These are phyloP conservation scores for Phytophthora kernoviae DNA, from an alignment of 352 stramenopile genomes.

Conservation along the genomic window DNA sequence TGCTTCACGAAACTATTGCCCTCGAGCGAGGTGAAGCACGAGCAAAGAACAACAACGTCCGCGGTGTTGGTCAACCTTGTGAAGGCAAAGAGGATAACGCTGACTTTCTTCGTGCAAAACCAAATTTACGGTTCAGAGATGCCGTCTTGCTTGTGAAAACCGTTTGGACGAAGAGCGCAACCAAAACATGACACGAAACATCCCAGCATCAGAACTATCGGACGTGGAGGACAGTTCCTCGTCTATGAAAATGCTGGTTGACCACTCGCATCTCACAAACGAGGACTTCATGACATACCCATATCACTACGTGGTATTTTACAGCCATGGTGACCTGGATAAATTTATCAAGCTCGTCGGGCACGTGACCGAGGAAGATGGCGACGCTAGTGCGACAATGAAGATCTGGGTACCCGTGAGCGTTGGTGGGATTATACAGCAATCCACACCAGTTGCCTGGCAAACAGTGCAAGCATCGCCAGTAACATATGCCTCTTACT, in stretches of 20 bases:
- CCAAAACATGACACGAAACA: not conserved
- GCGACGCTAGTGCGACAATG: slow-evolving; percentile 1
- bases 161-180: not conserved
- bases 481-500: slow-evolving; percentile 6
- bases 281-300: not conserved
- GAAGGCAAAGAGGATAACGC: not conserved
- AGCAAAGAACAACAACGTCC: no score
- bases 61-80: not conserved
- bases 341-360: not conserved
- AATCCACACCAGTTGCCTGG: not conserved
- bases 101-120: not conserved
- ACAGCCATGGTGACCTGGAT: slow-evolving; percentile 5
- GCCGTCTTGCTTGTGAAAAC: not conserved
- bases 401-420: not conserved
- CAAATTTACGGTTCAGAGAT: not conserved
- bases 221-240: no score
- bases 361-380: slow-evolving; percentile 1
- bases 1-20: not conserved
- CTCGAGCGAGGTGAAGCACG: not conserved
- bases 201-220: no score
- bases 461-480: slow-evolving; percentile 2
- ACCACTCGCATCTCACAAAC: slow-evolving; percentile 6
- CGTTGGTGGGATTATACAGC: not conserved
- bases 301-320: slow-evolving; percentile 8
- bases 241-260: no score